Evolutionary conservation across 2,329 filamentous ascomycete species (phyloP), one percentile per base, ranked within the genome.

Genomic region (Aspergillus persii): DNA sequence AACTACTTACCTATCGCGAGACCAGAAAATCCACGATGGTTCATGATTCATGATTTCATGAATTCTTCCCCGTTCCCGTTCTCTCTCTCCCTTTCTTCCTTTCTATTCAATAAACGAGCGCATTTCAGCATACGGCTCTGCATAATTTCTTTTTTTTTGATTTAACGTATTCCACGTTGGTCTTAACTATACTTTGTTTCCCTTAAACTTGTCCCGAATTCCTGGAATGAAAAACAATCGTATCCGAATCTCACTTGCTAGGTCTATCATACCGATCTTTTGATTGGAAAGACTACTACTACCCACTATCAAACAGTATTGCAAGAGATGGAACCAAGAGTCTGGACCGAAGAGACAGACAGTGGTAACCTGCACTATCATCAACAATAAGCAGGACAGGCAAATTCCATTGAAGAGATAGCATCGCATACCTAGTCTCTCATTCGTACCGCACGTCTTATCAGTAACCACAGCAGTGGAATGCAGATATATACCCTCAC

Each of bases 41-140:
- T 70, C 64, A 73, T 67, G 66, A 69, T 67, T 61, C 60, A 66
- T 68, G 68, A 66, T 68, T 41, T 65, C 68, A 66, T 65, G 60
- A 66, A 66, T 67, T 64, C 54, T 44, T 58, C 57, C 65, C 55
- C 49, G 44, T 50, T 44, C 49, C 63, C 33, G 57, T 44, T 55
- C 61, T 58, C 60, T 41, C 36, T 39, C 33, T 4, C 2, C 2
- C 2, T 41, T 41, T 5, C n/a, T n/a, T 15, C 15, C 36, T n/a
- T 41, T 36, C 5, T 41, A 15, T 41, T 41, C 36, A 4, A 41
- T 41, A n/a, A 59, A 58, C 61, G 62, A 62, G 55, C 61, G 57
- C 56, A 33, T 39, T 31, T 23, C 33, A 27, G 36, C 36, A 41
- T 41, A 41, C 23, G 53, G 36, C 39, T 33, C 33, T 47, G 27